Evolutionary conservation across 2,329 filamentous ascomycete species (phyloP), one percentile per base, ranked within the genome.

Genomic region (Fusarium agapanthi): DNA sequence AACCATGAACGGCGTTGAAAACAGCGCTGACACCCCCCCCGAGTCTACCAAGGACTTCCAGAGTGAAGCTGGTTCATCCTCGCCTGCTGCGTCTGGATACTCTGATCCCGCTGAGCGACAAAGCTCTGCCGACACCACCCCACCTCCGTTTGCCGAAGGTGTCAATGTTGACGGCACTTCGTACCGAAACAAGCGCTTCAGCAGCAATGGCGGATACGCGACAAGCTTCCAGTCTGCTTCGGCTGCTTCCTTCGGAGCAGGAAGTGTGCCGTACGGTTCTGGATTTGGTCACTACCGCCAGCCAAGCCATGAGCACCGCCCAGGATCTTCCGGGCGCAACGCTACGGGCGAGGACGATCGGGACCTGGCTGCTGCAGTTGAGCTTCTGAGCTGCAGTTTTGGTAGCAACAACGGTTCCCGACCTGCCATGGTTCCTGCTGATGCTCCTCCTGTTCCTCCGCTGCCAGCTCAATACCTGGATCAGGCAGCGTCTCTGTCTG

Each of bases 101-200:
- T 97, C 93, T 32, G 94, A 95, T 64, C 90, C 88, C 59, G 91
- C 92, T 76, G 93, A 94, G 64, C 89, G 90, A 60, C 88, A 91
- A 78, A 97, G 95, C 85, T 98, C 95, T 58, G 91, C 92, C 43
- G 94, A 97, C 80, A 98, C 95, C 53, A 98, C 95, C 22, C 96
- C 96, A 50, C 95, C 95, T 59, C 95, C 95, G 26, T 90, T 92
- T 76, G 84, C 87, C 70, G 93, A 95, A 65, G 87, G 88, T 60
- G 87, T 91, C 72, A 84, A 84, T 72, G 84, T 88, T 37, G 84
- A 87, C 61, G 88, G 85, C 60, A 81, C 83, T 58, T 84, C 84
- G 22, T 87, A 88, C 75, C 82, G 85, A 71, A 82, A 86, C 75
- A 92, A 92, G 82, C 86, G 90, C 60, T 88, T 89, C 76, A 90